These are phyloP conservation scores for Fusarium newnesense DNA, from an alignment of 2,329 filamentous ascomycete genomes.

Conservation along the genomic window DNA sequence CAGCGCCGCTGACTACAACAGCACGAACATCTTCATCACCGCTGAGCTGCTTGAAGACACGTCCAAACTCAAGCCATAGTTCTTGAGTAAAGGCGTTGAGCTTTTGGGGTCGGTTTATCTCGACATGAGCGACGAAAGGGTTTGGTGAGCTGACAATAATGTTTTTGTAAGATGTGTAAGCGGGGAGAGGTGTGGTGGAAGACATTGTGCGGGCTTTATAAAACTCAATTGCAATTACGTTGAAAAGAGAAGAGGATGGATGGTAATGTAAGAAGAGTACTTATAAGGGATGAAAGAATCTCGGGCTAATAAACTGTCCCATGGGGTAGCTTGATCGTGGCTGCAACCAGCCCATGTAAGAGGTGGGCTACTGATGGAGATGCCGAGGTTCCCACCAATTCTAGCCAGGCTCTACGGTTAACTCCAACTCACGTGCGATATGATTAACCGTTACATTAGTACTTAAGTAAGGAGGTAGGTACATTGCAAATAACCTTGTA, in stretches of 20 bases:
- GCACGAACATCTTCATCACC: constrained; percentile 77
- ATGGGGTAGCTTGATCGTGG: constrained; percentile 9
- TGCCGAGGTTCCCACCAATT: constrained; percentile 40
- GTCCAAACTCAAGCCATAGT: constrained; percentile 86
- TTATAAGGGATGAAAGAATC: background rate
- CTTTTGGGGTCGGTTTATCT: constrained; percentile 88
- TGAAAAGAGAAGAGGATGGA: background rate
- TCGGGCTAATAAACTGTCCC: background rate
- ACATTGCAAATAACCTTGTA: background rate
- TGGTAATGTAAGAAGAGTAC: background rate
- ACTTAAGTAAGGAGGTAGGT: background rate
- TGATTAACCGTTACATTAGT: background rate
- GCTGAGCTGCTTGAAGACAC: constrained; percentile 78
- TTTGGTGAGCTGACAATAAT: constrained; percentile 79
- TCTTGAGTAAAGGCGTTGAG: constrained; percentile 86
- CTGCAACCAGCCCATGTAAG: constrained; percentile 14
- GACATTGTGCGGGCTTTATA: constrained; percentile 29
- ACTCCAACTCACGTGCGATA: constrained; percentile 15
- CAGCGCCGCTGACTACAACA: constrained; percentile 83
- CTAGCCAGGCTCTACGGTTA: constrained; percentile 15
- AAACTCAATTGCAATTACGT: background rate
- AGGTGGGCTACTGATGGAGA: constrained; percentile 27
- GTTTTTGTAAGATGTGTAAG: constrained; percentile 66
- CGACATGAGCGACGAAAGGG: constrained; percentile 84
- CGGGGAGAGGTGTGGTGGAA: constrained; percentile 43